Conservation (phyloP, 2,329 filamentous ascomycete species). For the Ilyonectria sp. region DNA sequence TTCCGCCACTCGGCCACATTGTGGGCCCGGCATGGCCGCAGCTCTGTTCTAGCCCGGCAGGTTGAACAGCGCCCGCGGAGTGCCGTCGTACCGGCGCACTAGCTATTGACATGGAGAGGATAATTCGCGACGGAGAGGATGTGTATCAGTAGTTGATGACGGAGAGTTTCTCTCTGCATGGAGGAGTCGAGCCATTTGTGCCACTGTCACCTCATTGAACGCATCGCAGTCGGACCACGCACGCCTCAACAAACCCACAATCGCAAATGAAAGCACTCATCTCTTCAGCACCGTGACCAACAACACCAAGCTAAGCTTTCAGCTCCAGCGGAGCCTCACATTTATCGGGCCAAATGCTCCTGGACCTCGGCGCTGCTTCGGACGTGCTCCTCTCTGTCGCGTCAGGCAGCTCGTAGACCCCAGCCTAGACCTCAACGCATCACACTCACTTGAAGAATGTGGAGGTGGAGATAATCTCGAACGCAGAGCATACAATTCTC, state of each 20-base stretch:
- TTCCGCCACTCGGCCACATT: constrained; percentile 26
- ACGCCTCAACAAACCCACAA: constrained; percentile 3
- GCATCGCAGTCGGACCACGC: background rate
- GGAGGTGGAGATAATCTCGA: background rate
- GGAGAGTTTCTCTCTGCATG: constrained; percentile 10
- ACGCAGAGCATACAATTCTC: background rate
- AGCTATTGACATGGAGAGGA: background rate
- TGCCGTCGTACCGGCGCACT: too few relatives aligned
- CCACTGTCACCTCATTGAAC: background rate
- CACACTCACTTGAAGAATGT: background rate
- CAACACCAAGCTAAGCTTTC: background rate
- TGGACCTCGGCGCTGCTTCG: background rate
- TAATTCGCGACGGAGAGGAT: background rate
- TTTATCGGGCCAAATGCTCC: background rate
- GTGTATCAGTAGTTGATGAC: background rate
- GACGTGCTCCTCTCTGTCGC: constrained; percentile 3
- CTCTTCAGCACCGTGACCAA: background rate
- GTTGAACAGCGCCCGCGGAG: background rate
- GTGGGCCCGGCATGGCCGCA: constrained; percentile 9
- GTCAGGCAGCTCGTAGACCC: background rate
- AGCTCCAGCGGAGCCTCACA: background rate
- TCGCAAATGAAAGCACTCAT: background rate
- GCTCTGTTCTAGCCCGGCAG: constrained; percentile 20
- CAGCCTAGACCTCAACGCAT: background rate
- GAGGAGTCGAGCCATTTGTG: background rate